Evolutionary conservation across 495 filamentous ascomycete species (phyloP), one percentile per base, ranked within the genome.

Genomic region (Cairneyella variabilis): DNA sequence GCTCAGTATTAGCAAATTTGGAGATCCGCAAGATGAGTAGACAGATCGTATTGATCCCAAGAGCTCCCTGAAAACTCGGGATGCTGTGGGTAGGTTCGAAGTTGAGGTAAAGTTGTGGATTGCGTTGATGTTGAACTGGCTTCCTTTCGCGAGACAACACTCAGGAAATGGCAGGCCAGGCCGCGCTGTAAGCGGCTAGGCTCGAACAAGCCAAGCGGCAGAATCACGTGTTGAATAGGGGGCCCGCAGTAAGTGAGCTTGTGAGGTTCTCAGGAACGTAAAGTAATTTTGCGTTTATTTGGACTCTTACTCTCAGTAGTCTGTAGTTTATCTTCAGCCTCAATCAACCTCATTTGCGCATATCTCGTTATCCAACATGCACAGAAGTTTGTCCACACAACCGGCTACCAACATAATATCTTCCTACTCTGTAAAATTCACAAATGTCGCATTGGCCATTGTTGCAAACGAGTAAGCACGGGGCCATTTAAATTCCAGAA

Each of bases 1-100:
- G 39, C 52, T 53, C 60, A 59, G 44, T 55, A 46, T 56, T 34
- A 42, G 49, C 28, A 51, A 59, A 56, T 50, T 36, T 16, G 14
- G 45, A 32, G 32, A 26, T 38, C 42, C 28, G 37, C 8, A 51
- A 49, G 37, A 49, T 1, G 32, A 25, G 34, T 25, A 11, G n/a
- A 57, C 57, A 40, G 50, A 57, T 44, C 28, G 54, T 38, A 42
- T 18, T 48, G 26, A 48, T 57, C 47, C 34, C 37, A 48, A 55
- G 20, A 53, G 41, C 38, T 53, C 51, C 51, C 55, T n/a, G 23
- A 36, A 48, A 44, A 38, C 47, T 18, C 39, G 54, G 55, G 57
- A 54, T 38, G 41, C 26, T 47, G 38, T 52, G 36, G 57, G 32
- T 23, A 25, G 41, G 17, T 45, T 45, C 23, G 16, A 27, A 36